Evolutionary conservation across 2,329 filamentous ascomycete genomes (phyloP), one percentile per base, ranked within the genome.

Genomic region (Hymenoscyphus fructigenus): DNA sequence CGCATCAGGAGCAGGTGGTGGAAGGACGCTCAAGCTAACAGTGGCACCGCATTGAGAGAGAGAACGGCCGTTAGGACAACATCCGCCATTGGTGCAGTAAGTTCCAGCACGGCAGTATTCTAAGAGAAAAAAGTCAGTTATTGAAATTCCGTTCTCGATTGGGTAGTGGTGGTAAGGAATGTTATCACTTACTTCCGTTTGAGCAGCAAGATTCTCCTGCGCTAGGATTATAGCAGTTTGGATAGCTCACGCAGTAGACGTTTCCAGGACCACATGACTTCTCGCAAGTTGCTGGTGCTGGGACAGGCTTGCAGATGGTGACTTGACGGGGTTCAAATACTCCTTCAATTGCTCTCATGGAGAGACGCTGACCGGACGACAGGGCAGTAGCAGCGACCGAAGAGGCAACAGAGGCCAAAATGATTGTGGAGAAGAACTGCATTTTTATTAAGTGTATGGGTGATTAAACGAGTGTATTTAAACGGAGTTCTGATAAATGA

Each of bases 261-360:
- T 32, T 32, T 57, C 55, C 55, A 5, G 28, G 20, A 17, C 55
- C 55, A 20, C 55, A 57, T 20, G 55, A 57, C 26, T 32, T 57
- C 32, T 57, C 55, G 55, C 55, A 57, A 17, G 55, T 57, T n/a
- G 9, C 26, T 32, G 55, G 55, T 29, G 55, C 55, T n/a, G 55
- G 26, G n/a, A 57, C 26, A 7, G 55, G 55, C 44, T 50, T 50
- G 44, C 44, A 50, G 9, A 23, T 4, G n/a, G 7, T 26, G 44
- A 23, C n/a, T 50, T 50, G 44, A 50, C 44, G 44, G 7, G 20
- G 44, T 36, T 36, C 34, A 15, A 50, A 50, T 15, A 50, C 44
- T 10, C 44, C 44, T 50, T 50, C 44, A 23, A 50, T 50, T 50
- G 44, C 44, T 20, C 44, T 23, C 44, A 50, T 50, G 7, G 44